Evolutionary conservation across 108 stramenopile species (phyloP).

Genomic region (Mayamaea pseudoterrestris): DNA sequence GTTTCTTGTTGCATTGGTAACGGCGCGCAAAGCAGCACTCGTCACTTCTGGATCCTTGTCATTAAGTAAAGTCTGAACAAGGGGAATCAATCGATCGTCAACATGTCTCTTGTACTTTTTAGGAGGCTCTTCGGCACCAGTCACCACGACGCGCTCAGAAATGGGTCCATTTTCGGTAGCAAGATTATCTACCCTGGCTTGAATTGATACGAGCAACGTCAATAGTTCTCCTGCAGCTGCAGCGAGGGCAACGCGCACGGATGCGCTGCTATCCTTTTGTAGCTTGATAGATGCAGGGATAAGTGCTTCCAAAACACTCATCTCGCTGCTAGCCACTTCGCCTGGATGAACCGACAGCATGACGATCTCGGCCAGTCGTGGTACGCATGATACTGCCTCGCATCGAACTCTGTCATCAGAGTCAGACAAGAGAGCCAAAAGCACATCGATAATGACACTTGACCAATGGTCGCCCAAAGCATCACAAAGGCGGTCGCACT

Average conservation of each 20-base stretch:
- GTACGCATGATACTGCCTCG: conserved; percentile 78
- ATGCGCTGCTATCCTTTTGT: conserved; percentile 53
- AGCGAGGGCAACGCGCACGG: conserved; percentile 67
- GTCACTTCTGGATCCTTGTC: conserved; percentile 80
- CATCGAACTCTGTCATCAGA: conserved; percentile 71
- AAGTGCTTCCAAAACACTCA: conserved; percentile 63
- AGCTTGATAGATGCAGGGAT: conserved; percentile 67
- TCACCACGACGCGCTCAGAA: conserved; percentile 11
- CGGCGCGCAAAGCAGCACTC: conserved; percentile 78
- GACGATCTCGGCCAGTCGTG: conserved; percentile 62
- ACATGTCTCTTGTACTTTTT: conserved; percentile 66
- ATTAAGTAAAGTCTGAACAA: conserved; percentile 73
- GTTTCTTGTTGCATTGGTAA: conserved; percentile 75
- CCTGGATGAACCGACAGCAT: conserved; percentile 30
- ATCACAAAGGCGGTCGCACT: conserved; percentile 73
- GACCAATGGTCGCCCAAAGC: conserved; percentile 86
- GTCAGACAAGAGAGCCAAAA: conserved; percentile 67
- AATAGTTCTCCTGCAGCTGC: conserved; percentile 75
- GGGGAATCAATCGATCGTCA: conserved; percentile 72
- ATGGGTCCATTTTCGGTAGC: conserved; percentile 22
- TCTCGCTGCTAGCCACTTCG: conserved; percentile 31
- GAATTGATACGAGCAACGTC: conserved; percentile 64
- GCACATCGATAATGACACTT: conserved; percentile 79
- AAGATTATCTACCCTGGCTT: conserved; percentile 18
- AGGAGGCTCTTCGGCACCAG: no score